Conservation (phyloP, 257 asterid species). For the Solanum habrochaites region DNA sequence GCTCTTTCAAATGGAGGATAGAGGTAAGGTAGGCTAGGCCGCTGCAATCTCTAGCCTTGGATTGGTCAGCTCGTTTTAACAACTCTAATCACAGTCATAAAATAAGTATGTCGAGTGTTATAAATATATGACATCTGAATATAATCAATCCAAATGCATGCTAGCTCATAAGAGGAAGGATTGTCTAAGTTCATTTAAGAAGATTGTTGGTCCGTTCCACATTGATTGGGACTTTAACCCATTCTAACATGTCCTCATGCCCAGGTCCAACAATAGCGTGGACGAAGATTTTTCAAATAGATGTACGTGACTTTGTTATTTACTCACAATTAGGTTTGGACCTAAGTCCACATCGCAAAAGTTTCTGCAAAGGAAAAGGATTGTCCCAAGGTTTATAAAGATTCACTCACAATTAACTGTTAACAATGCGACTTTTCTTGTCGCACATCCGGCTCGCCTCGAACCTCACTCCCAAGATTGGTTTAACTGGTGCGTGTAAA, state of each 20-base stretch:
- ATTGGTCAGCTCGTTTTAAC: not conserved
- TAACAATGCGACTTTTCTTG: not conserved
- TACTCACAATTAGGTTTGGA: not conserved
- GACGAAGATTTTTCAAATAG: not conserved
- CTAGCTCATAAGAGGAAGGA: not conserved
- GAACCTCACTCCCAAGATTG: not conserved
- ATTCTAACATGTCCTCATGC: not conserved
- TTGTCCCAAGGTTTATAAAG: not conserved
- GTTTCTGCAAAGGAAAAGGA: not conserved
- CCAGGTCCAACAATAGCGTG: not conserved
- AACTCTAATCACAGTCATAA: not conserved
- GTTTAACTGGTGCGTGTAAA: not conserved
- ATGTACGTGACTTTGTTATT: not conserved
- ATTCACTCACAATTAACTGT: not conserved
- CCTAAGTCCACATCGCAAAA: not conserved
- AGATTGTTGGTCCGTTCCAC: not conserved
- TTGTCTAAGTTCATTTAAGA: not conserved
- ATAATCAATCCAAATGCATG: not conserved
- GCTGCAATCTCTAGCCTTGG: not conserved
- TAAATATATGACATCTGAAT: no score
- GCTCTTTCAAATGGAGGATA: not conserved
- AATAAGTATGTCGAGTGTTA: not conserved
- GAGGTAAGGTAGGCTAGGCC: not conserved
- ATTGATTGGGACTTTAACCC: not conserved
- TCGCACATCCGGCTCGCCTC: not conserved